Base-by-base conservation (phyloP, 1,139 yeast species). In the Taphrina communis region DNA sequence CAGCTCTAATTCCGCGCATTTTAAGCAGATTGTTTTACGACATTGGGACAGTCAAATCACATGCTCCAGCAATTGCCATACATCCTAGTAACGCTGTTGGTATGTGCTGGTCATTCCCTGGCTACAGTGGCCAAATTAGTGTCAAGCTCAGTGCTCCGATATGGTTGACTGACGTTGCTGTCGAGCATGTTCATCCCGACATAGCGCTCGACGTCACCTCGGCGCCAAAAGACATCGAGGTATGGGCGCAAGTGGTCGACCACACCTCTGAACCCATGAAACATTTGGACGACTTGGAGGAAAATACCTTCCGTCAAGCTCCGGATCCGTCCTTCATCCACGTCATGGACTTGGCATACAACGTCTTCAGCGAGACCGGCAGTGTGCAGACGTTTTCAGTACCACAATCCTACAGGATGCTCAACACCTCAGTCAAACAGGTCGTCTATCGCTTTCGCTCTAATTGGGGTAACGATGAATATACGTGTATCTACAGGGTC, bases 81-180 rank as follows among this genome's bases (percentile, higher is more conserved):
- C 70, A 71, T 36, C 72, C 75, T 2, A 75, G 73, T 2, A 70
- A 71, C 21, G 71, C 74, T 14, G 72, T 74, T 1, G 80, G 80
- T 6, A 73, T 73, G 60, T 79, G 81, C 71, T 79, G 81, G 81
- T 77, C 80, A 35, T 75, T 79, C 65, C 72, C 75, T 11, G 80
- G 80, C 0, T 65, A 70, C 2, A 51, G 68, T 14, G 81, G 80
- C 11, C 72, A 69, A 8, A 71, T 79, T 46, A 80, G 75, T 0
- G 71, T 79, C 25, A 63, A 71, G 9, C 71, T 79, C 44, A 75
- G 78, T 1, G 71, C 73, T 6, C 71, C 71, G 11, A 74, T 76
- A 25, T 65, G 61, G 38, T 71, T 77, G 7, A 73, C 76, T 5
- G 77, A 76, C 17, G 70, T 79, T 17, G 76, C 77, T 1, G 57